phyloP scores from a whole-genome alignment of 108 stramenopile genomes.

The Nitzschia palea region DNA sequence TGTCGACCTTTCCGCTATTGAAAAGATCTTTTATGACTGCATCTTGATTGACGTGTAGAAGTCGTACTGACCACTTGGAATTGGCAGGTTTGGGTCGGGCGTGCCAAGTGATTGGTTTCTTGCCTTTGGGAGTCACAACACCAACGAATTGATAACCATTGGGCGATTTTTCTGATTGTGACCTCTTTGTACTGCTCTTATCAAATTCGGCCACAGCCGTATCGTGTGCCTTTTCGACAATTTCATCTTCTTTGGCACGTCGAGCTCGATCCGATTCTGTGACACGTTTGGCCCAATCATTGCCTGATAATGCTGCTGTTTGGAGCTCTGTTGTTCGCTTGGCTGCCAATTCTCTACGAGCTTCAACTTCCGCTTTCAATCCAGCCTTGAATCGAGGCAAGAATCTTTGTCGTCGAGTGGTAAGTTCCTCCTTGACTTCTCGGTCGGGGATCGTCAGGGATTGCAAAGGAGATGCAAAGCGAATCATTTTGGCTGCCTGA shows the following conservation, averaged over 20 bases:
- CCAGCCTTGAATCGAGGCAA: conserved; percentile 63
- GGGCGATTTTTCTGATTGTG: neutral
- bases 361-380: conserved; percentile 59
- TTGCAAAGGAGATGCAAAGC: conserved; percentile 67
- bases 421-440: conserved; percentile 24
- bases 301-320: conserved; percentile 22
- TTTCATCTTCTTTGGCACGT: conserved; percentile 37
- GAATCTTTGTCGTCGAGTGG: conserved; percentile 56
- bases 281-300: conserved; percentile 57
- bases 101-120: conserved; percentile 66
- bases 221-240: conserved; percentile 69
- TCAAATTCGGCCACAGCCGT: conserved; percentile 48
- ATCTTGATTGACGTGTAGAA: conserved; percentile 80
- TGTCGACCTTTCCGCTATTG: conserved; percentile 70
- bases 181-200: conserved; percentile 2
- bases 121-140: conserved; percentile 40
- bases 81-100: conserved; percentile 71
- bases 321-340: conserved; percentile 17
- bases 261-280: conserved; percentile 39
- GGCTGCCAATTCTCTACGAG: conserved; percentile 44
- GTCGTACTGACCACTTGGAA: conserved; percentile 78
- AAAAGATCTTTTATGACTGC: conserved; percentile 87
- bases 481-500: neutral
- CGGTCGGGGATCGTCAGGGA: conserved; percentile 60
- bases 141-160: conserved; percentile 83